These are phyloP conservation scores for Lignosus rhinocerotis DNA, from an alignment of 1,284 basidiomycete genomes.

Conservation along the genomic window DNA sequence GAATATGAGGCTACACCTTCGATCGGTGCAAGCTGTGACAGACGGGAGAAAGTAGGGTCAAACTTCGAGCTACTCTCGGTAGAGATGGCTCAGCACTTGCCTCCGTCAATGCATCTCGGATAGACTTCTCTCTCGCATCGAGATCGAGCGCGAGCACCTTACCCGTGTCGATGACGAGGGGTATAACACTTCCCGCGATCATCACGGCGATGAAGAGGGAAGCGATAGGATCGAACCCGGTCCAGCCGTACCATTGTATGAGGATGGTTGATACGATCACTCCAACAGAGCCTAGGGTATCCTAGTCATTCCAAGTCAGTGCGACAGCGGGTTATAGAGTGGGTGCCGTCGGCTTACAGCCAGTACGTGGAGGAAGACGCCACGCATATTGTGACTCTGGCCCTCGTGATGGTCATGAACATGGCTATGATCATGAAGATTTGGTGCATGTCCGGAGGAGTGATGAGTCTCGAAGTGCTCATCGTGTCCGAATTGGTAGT, in stretches of 20 bases:
- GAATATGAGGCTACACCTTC: conserved; percentile 84
- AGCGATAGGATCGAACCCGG: conserved; percentile 98
- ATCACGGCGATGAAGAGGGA: conserved; percentile 95
- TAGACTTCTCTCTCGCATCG: conserved; percentile 63
- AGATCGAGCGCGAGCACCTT: conserved; percentile 88
- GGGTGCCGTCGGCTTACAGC: conserved; percentile 55
- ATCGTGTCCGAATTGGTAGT: conserved; percentile 61
- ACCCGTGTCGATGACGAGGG: conserved; percentile 92
- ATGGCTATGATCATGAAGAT: conserved; percentile 56
- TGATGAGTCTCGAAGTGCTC: conserved; percentile 59
- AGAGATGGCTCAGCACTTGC: conserved; percentile 43
- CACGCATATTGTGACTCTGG: conserved; percentile 98
- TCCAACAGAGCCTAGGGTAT: conserved; percentile 92
- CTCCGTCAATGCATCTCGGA: conserved; percentile 76
- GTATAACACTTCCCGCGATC: conserved; percentile 94
- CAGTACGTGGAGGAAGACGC: conserved; percentile 95
- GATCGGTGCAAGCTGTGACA: conserved; percentile 53
- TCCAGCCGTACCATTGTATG: conserved; percentile 98
- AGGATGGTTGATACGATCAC: conserved; percentile 97
- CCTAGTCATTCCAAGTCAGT: conserved; percentile 43
- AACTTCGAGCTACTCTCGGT: conserved; percentile 7
- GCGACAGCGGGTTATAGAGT: background rate
- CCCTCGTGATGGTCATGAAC: conserved; percentile 65
- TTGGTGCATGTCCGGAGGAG: conserved; percentile 48
- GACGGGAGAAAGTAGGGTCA: background rate